Base-by-base conservation (phyloP, 495 filamentous ascomycete genomes). In the Penicillium coprophilum region DNA sequence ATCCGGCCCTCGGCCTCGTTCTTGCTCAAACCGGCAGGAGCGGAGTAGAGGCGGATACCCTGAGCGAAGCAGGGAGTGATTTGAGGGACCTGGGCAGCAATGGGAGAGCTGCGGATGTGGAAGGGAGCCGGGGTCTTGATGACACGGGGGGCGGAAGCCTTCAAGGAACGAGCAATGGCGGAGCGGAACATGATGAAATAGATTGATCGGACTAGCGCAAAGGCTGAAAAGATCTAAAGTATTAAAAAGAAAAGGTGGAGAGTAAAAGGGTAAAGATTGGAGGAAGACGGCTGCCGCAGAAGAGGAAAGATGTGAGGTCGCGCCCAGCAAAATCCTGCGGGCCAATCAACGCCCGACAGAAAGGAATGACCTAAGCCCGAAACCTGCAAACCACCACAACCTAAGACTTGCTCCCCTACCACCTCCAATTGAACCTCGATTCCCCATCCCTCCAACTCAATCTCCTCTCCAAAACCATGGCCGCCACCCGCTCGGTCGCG, bases 1-100 rank as follows among this genome's bases (percentile, higher is more conserved):
- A 98, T 97, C 66, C 94, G 87, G 47, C 89, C 88, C 75, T 96
- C 88, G 55, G 97, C 87, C 74, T 97, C 92, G 10, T 83, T 77
- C 82, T 91, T 88, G 55, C 81, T 77, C 41, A 97, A 78, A 41
- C 85, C 87, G 54, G 85, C 85, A 44, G 82, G 84, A 43, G 94
- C 88, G 46, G 92, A 92, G 79, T 98, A 98, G 77, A 83, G 87
- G 70, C 94, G 82, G 64, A 89, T 75, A 55, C 80, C 79, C 70
- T 83, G 81, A 70, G 81, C 77, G 54, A 73, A 73, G 56, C 72
- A 66, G 73, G 75, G 79, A 62, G 74, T 64, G 66, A 79, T 73
- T 68, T 76, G 74, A 64, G 74, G 58, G 17, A 67, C 68, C 56
- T 79, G 64, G 70, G 73, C 63, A 62, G 64, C 67, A 67, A 81